Conservation (phyloP, 2,329 filamentous ascomycete genomes). For the Xylariaceae sp. region DNA sequence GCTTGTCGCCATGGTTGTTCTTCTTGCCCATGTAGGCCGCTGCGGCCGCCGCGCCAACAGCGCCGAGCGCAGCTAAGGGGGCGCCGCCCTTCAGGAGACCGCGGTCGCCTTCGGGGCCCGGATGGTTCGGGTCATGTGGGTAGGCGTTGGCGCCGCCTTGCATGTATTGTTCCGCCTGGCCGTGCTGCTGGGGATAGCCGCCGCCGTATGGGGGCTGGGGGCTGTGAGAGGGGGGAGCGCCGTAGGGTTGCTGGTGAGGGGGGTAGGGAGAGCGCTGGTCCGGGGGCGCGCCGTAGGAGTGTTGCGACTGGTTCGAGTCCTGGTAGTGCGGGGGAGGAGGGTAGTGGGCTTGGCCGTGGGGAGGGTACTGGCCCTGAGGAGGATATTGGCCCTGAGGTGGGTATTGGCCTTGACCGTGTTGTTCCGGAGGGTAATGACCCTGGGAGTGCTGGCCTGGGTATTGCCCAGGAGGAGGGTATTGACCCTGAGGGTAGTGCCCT, state of each 20-base stretch:
- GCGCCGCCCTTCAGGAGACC: conserved; percentile 21
- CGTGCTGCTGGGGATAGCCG: conserved; percentile 6
- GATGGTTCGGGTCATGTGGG: conserved; percentile 12
- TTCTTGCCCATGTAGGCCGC: conserved; percentile 21
- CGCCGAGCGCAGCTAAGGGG: conserved; percentile 23
- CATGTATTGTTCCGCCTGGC: conserved; percentile 19
- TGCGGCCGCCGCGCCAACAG: conserved; percentile 25
- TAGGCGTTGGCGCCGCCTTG: conserved; percentile 19
- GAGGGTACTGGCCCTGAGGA: conserved; percentile 20
- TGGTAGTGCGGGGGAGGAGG: conserved; percentile 14
- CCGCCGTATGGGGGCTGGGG: conserved; percentile 15
- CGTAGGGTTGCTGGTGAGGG: conserved; percentile 18
- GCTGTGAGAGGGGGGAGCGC: conserved; percentile 15
- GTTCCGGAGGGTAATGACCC: conserved; percentile 16
- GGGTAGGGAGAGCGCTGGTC: conserved; percentile 25
- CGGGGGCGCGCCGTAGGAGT: conserved; percentile 21
- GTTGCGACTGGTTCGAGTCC: conserved; percentile 3
- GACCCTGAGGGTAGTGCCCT: conserved; percentile 21
- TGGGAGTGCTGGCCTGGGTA: conserved; percentile 16
- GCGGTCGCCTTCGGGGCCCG: conserved; percentile 12
- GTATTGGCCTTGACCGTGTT: conserved; percentile 7
- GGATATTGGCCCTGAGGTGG: conserved; percentile 23
- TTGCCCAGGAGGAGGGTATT: conserved; percentile 21
- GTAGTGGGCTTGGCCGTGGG: conserved; percentile 19
- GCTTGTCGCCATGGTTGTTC: neutral